Evolutionary conservation across 2,329 filamentous ascomycete genomes (phyloP).

Genomic region (Chrysosporium queenslandicum): DNA sequence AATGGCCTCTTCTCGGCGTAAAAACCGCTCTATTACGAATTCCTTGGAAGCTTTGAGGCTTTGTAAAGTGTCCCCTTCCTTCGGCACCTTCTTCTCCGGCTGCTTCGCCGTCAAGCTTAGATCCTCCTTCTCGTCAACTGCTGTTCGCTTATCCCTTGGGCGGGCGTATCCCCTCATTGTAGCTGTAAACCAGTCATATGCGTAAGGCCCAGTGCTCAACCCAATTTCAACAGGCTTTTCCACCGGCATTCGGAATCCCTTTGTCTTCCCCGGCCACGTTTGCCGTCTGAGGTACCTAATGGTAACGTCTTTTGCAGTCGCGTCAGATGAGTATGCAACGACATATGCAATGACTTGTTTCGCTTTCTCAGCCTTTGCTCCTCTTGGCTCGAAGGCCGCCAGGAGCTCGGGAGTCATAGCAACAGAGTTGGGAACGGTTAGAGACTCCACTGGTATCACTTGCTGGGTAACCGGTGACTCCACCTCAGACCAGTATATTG

Average conservation of each 20-base stretch:
- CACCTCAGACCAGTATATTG: constrained; percentile 89
- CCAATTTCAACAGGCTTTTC: constrained; percentile 74
- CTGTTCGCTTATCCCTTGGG: constrained; percentile 46
- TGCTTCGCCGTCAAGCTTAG: constrained; percentile 65
- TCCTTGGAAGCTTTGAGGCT: constrained; percentile 80
- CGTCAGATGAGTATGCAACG: constrained; percentile 70
- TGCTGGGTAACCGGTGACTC: constrained; percentile 71
- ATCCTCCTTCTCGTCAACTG: constrained; percentile 71
- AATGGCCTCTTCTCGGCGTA: constrained; percentile 86
- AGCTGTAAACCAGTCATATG: constrained; percentile 79
- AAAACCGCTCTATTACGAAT: constrained; percentile 72
- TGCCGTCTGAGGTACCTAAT: constrained; percentile 77
- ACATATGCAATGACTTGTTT: constrained; percentile 88
- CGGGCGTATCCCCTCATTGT: constrained; percentile 65
- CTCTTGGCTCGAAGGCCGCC: constrained; percentile 69
- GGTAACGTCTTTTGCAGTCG: constrained; percentile 89
- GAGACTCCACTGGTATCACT: constrained; percentile 67
- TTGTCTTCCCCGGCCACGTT: constrained; percentile 77
- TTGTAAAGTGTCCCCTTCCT: constrained; percentile 71
- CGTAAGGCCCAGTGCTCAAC: constrained; percentile 63
- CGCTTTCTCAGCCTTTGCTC: constrained; percentile 69
- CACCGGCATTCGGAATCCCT: constrained; percentile 64
- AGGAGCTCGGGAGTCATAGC: constrained; percentile 63
- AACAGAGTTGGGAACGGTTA: constrained; percentile 56
- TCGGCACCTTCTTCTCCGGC: constrained; percentile 61